Evolutionary conservation across 192 early-diverging fungal species (phyloP), one percentile per base, ranked within the genome.

Genomic region (Funneliformis geosporum): DNA sequence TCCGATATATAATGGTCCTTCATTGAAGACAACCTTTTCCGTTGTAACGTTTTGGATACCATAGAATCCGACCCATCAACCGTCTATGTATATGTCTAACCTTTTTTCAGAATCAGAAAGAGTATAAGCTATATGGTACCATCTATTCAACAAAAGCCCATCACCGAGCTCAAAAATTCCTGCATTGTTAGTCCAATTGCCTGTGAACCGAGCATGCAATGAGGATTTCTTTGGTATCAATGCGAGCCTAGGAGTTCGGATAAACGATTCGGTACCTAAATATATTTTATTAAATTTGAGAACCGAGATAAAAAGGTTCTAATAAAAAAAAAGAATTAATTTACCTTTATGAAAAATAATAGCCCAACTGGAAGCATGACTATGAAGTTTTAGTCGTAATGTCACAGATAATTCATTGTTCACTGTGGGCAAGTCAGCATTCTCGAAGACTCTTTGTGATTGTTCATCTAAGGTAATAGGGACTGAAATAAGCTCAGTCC

Each of bases 91-190:
- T 18, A 73, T 2, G 25, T 73, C 72, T 38, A 73, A 73, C 12
- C 47, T 73, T 73, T 73, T 73, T 55, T 73, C 46, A 2, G 47
- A 33, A 27, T 73, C 46, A 73, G 72, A 73, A 47, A 73, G 47
- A 33, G 72, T 73, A 73, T 59, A 50, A 14, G 72, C 47, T 59
- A 73, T 28, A 59, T 73, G 72, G 47, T 73, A 73, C 72, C 72
- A 73, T 73, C 9, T 73, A 8, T 60, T 16, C 55, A 73, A 73
- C 4, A 8, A 59, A 73, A 73, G 72, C 6, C 47, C 72, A 21
- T 28, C 46, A 33, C 28, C 25, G 21, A 73, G 9, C 39, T 6
- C n/a, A 8, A 25, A 8, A 73, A 59, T 73, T 55, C 72, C 72
- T 73, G 47, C 21, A 73, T 73, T 59, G 11, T 4, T 1, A 73